Evolutionary conservation across 352 stramenopile species (phyloP), one percentile per base, ranked within the genome.

Genomic region (Peronosclerospora sorghi): DNA sequence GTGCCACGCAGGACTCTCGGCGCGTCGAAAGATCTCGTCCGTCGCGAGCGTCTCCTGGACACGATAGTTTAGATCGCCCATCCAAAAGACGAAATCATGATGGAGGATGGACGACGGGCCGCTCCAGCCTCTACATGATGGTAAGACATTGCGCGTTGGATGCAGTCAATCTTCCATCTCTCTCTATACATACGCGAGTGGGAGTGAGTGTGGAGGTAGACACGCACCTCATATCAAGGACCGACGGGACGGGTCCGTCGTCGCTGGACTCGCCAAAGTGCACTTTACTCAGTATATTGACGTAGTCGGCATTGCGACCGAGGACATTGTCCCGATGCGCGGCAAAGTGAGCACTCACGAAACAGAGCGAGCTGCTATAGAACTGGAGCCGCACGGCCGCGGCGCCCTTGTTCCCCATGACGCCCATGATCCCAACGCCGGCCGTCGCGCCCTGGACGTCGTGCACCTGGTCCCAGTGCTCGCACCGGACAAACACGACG

Each of bases 361-460:
- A 99, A 66, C 96, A 99, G 15, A 99, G 43, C 6, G 93, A 97
- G 19, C 85, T 97, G 67, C 96, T 88, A 60, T 99, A 98, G 56
- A 99, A 96, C 35, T 88, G 79, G 8, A 99, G 41, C 6, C 96
- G 83, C 6, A 99, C 79, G 6, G 83, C 84, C 2, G 92, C 93
- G 41, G 94, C 96, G 37, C 97, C 97, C 62, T 99, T 99, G 63
- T 99, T 99, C 35, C 97, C 97, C 81, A 91, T 91, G 65, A 99
- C 90, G 13, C 96, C 97, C 90, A 99, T 98, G 32, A 99, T 94
- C 19, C 96, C 96, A 0, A 98, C 94, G 1, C 93, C 92, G 0
- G 97, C 94, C 2, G 75, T 96, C 2, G 88, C 83, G 19, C 78
- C 83, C 32, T 84, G 70, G 13, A 98, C 72, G 41, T 97, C 85